Evolutionary conservation across 306 rosid species (phyloP), one percentile per base, ranked within the genome.

Genomic region (Vigna radiata): DNA sequence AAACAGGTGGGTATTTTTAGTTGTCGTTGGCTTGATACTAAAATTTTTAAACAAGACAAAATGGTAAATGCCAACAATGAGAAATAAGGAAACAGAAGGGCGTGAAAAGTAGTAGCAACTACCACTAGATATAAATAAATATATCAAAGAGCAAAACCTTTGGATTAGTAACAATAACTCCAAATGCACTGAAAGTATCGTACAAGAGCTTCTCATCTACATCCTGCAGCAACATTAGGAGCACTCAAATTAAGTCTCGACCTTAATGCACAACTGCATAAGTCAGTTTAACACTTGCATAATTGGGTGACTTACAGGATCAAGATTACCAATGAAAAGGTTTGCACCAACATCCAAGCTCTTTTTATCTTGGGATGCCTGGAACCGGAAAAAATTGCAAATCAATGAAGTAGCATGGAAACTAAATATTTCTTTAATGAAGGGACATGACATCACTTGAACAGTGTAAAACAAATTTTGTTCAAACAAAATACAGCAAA

Each of bases 351-450:
- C 98, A 75, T 92, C 99, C 91, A 95, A 87, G 85, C 96, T 92
- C 83, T 95, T 95, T 76, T 95, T 95, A 83, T 95, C 99, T 87
- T 95, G 99, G 79, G 99, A 88, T 25, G 99, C 99, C 99, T 95
- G 56, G 10, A 83, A 82, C 44, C 68, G 79, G 79, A 46, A 73
- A 55, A 0, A 17, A 68, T 29, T 52, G 29, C 16, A 70, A 21
- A 25, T 58, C 60, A 70, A 75, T 76, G 72, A 72, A 37, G 78
- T 67, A 68, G 54, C 49, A 25, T 39, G 13, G 31, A 37, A 54
- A 47, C 29, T 9, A 17, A 78, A 69, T 15, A 46, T 48, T 68
- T 60, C 11, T 17, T 73, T 54, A 44, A 65, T 60, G 70, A 60
- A 36, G 77, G 77, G 55, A 41, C 53, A 39, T 23, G 37, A 48